Evolutionary conservation across 148 eudicot species (phyloP), one percentile per base, ranked within the genome.

Genomic region (Cornus controversa): DNA sequence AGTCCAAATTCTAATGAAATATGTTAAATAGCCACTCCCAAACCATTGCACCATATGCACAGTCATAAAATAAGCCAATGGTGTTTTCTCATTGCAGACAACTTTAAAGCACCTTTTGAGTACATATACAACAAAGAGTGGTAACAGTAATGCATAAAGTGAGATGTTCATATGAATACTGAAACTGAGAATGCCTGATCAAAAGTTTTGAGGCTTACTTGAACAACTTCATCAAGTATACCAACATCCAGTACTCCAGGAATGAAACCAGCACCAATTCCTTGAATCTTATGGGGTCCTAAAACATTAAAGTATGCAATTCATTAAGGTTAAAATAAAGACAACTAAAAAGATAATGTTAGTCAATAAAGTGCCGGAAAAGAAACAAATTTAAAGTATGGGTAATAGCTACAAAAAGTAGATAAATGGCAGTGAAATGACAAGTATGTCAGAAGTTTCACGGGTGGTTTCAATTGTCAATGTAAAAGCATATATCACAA

Each of bases 271-370:
- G 90, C 90, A 69, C 93, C 93, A 28, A 90, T 80, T 78, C 93
- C 93, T 78, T 90, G 93, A 63, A 90, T 90, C 80, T 88, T 90
- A 71, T 90, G 93, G 14, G 91, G 91, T 37, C 91, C 93, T 88
- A 71, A 13, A 69, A 42, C 14, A 65, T 69, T 23, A 40, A 29
- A 13, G 23, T 54, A 54, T 14, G 18, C 10, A 40, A 14, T 24
- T 31, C 69, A 63, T 36, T 10, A 34, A 73, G 22, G 50, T 58
- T 27, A 74, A 28, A 9, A 34, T 25, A 37, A 74, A 34, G 60
- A 54, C 22, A 54, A 40, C 9, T 40, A 50, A 28, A 10, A 31
- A 57, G 28, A 58, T 29, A 58, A 54, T 58, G 31, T 14, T 26
- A 13, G 31, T 24, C 24, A 31, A 14, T 40, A 25, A 62, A 11